These are phyloP conservation scores for Scedosporium dehoogii DNA, from an alignment of 2,329 filamentous ascomycete genomes.

Conservation along the genomic window DNA sequence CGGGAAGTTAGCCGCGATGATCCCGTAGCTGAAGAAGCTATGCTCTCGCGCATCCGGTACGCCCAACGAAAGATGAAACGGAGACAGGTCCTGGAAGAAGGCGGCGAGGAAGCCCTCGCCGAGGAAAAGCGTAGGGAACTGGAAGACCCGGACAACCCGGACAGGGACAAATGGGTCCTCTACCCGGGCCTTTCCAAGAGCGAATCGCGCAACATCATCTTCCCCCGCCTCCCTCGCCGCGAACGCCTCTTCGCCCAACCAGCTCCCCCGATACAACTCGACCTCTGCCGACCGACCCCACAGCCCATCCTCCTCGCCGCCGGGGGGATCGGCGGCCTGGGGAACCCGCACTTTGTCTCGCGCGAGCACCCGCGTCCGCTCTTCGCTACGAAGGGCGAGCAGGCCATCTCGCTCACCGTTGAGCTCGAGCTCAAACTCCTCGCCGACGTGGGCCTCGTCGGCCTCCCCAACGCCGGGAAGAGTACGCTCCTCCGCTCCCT, in stretches of 20 bases:
- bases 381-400: constrained; percentile 80
- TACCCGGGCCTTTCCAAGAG: constrained; percentile 68
- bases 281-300: constrained; percentile 67
- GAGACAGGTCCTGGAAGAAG: constrained; percentile 24
- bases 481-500: constrained; percentile 82
- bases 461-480: constrained; percentile 92
- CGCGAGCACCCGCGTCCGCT: constrained; percentile 66
- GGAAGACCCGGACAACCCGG: constrained; percentile 10
- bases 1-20: constrained; percentile 73
- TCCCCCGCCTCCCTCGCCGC: constrained; percentile 42
- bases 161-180: constrained; percentile 60
- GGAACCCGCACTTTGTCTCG: constrained; percentile 87
- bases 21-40: constrained; percentile 57
- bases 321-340: constrained; percentile 80
- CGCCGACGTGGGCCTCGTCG: constrained; percentile 89
- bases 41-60: constrained; percentile 22
- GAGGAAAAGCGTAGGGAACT: background rate
- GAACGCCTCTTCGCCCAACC: constrained; percentile 57
- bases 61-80: constrained; percentile 22
- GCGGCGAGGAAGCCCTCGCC: constrained; percentile 13
- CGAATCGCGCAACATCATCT: constrained; percentile 47
- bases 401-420: constrained; percentile 66
- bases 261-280: constrained; percentile 59
- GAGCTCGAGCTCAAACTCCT: constrained; percentile 91
- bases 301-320: constrained; percentile 77